These are phyloP conservation scores for Oenanthe sinensis DNA, from an alignment of 129 eudicot genomes.

Conservation along the genomic window DNA sequence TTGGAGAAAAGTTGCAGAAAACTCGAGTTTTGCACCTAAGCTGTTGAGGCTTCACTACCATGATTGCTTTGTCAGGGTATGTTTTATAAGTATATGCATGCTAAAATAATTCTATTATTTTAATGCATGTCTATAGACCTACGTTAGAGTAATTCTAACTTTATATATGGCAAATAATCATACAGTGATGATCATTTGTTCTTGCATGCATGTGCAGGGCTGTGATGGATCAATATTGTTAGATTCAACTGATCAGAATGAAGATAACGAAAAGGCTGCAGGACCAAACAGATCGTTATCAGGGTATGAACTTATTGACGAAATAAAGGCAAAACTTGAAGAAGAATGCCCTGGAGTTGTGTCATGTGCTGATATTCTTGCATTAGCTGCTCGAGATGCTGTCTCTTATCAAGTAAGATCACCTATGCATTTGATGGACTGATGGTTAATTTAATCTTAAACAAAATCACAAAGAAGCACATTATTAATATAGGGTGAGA, in stretches of 20 bases:
- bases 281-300: slow-evolving; percentile 35
- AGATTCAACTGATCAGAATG: slow-evolving; percentile 27
- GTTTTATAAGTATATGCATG: not conserved
- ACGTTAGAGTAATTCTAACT: too few species aligned
- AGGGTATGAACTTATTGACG: slow-evolving; percentile 44
- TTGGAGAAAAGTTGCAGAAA: slow-evolving; percentile 32
- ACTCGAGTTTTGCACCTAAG: slow-evolving; percentile 33
- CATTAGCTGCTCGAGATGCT: slow-evolving; percentile 43
- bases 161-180: too few species aligned
- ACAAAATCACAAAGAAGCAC: not conserved
- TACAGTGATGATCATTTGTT: not conserved
- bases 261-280: slow-evolving; percentile 39
- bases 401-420: slow-evolving; percentile 42
- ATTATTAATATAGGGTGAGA: not conserved
- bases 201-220: slow-evolving; percentile 27
- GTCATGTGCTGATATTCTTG: slow-evolving; percentile 52
- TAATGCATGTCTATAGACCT: too few species aligned
- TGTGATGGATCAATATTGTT: slow-evolving; percentile 51
- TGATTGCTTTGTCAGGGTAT: slow-evolving; percentile 60
- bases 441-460: not conserved
- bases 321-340: slow-evolving; percentile 37
- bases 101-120: not conserved
- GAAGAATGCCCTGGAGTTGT: slow-evolving; percentile 33
- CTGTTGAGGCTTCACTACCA: slow-evolving; percentile 50
- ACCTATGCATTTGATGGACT: not conserved